Conservation (phyloP, 805 yeast species). For the Kurtzmaniella fragi region DNA sequence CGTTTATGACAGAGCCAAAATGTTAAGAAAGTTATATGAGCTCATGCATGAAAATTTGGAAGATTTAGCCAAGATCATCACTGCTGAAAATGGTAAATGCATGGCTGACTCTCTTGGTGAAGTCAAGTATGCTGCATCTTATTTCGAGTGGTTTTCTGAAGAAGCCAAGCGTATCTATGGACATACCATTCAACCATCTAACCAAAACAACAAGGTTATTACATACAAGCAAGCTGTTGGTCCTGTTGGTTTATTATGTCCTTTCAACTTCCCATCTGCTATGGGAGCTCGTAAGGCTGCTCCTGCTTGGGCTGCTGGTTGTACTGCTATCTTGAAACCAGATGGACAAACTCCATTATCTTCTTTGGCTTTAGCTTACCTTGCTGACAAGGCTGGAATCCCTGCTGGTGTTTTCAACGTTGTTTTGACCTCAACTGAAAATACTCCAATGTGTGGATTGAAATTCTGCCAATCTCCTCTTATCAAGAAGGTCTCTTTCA, state of each 20-base stretch:
- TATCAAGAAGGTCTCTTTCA: conserved; percentile 67
- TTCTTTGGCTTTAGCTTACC: conserved; percentile 51
- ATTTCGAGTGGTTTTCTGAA: conserved; percentile 44
- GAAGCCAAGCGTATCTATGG: conserved; percentile 57
- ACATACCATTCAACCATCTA: conserved; percentile 50
- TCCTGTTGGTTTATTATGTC: conserved; percentile 58
- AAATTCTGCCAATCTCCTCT: conserved; percentile 48
- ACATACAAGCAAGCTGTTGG: conserved; percentile 60
- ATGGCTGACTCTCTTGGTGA: conserved; percentile 52
- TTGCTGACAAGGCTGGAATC: conserved; percentile 56
- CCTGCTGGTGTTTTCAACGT: conserved; percentile 56
- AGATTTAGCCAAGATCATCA: conserved; percentile 50
- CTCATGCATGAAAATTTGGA: conserved; percentile 52
- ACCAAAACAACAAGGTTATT: conserved; percentile 45
- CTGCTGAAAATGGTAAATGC: conserved; percentile 61
- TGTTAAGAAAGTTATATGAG: conserved; percentile 46
- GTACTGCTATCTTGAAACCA: conserved; percentile 57
- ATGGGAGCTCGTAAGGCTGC: conserved; percentile 65
- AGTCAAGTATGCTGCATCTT: conserved; percentile 51
- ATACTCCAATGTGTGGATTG: conserved; percentile 50
- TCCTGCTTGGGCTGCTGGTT: conserved; percentile 63
- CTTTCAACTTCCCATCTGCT: conserved; percentile 66
- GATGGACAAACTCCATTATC: conserved; percentile 59
- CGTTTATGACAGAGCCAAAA: conserved; percentile 45
- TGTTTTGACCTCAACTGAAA: conserved; percentile 40